These are phyloP conservation scores for Tillandsia leiboldiana DNA, from an alignment of 176 grass and related monocot genomes.

Conservation along the genomic window DNA sequence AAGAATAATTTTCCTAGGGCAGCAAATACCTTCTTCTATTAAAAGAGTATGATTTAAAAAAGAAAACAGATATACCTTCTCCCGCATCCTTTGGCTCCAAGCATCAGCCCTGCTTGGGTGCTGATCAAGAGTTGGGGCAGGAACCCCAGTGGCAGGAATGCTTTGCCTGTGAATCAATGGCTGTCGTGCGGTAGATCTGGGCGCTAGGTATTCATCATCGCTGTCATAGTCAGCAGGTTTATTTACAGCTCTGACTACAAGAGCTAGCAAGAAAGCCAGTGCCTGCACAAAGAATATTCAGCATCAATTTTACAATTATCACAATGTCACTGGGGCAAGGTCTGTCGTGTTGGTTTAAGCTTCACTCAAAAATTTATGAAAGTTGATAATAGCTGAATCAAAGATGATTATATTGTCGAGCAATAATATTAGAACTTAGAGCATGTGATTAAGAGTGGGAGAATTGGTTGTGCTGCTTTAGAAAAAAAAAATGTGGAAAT, in stretches of 20 bases:
- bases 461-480: too few relatives aligned
- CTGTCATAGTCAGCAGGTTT: constrained; percentile 85
- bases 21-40: constrained; percentile 52
- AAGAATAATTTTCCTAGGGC: neutral
- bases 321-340: too few relatives aligned
- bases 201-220: constrained; percentile 65
- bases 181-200: constrained; percentile 51
- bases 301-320: neutral
- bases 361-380: too few relatives aligned
- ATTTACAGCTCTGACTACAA: constrained; percentile 82
- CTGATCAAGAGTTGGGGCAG: constrained; percentile 67
- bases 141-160: constrained; percentile 51
- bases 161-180: constrained; percentile 58
- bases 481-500: too few relatives aligned
- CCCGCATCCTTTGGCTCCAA: constrained; percentile 96
- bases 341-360: too few relatives aligned
- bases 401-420: too few relatives aligned
- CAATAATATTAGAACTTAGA: too few relatives aligned
- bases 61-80: constrained; percentile 57
- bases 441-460: too few relatives aligned
- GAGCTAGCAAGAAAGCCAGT: constrained; percentile 66
- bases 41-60: neutral
- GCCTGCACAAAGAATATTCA: constrained; percentile 32
- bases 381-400: too few relatives aligned
- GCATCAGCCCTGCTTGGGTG: constrained; percentile 61